Base-by-base conservation (phyloP, 345 rosid species). In the Sapria himalayana region DNA sequence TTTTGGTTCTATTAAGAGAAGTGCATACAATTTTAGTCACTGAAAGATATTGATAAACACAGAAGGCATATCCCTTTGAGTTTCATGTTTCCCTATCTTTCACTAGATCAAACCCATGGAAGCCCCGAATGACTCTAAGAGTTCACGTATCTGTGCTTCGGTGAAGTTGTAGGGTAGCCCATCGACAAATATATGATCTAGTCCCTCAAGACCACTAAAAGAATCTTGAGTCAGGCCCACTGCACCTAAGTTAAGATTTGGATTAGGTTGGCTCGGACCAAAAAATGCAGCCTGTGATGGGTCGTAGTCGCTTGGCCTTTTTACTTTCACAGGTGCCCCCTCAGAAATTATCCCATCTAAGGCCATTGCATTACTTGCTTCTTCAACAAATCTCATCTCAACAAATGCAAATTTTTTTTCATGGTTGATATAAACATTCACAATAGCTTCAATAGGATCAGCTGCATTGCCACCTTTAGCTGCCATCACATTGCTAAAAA, bases 361-460 rank as follows among this genome's bases (percentile, higher is more conserved):
- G 39, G 99, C 86, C 99, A 91, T 91, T 25, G 95, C 99, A 58
- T 91, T 91, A 58, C 99, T 91, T 37, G 99, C 99, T 81, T 91
- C 99, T 70, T 91, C 99, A 46, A 91, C 99, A 36, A 95, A 91
- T 64, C 99, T 80, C 99, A 84, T 91, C 70, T 91, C 99, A 45
- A 91, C 99, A 67, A 91, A 91, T 38, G 99, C 99, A 21, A 91
- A 91, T 65, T 91, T 91, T 85, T 91, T 91, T 64, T 91, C 99
- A 43, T 91, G 95, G 64, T 84, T 91, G 45, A 91, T 84, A 65
- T 91, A 91, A 15, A 91, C 99, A 60, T 91, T 91, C 44, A 91
- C 99, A 65, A 91, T 95, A 38, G 99, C 95, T 62, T 91, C 95
- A 79, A 94, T 95, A 56, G 93, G 95, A 27, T 95, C 93, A 50